phyloP scores from a whole-genome alignment of 352 stramenopile genomes.

The Phytopythium mirpurense region DNA sequence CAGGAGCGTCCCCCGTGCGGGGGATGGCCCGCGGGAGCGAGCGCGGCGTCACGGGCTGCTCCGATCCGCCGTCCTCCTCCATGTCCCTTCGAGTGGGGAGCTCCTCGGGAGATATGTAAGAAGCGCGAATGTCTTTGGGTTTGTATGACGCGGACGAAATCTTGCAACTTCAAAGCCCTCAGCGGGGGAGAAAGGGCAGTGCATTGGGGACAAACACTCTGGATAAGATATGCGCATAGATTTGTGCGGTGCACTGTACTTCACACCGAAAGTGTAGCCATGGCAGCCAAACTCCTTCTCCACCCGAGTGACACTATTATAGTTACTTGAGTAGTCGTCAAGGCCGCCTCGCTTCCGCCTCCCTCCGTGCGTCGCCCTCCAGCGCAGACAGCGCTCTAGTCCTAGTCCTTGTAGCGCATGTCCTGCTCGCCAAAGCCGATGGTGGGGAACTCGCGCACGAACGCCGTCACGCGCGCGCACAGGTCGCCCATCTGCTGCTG shows the following conservation, averaged over 20 bases:
- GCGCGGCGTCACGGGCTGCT: constrained; percentile 2
- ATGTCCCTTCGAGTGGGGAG: too few species aligned
- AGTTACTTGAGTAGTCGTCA: too few species aligned
- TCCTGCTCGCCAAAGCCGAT: constrained; percentile 95
- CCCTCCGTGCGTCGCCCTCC: too few species aligned
- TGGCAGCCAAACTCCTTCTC: too few species aligned
- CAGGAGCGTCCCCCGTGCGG: constrained; percentile 2
- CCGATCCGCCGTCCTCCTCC: constrained; percentile 2
- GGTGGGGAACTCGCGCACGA: constrained; percentile 94
- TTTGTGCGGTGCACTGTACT: too few species aligned
- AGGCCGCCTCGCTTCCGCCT: too few species aligned
- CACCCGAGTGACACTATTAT: too few species aligned
- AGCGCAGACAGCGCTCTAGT: too few species aligned
- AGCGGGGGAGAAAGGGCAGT: too few species aligned
- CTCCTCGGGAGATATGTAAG: too few species aligned
- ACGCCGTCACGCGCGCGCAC: constrained; percentile 89
- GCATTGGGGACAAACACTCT: not conserved
- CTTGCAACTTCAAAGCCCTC: not conserved
- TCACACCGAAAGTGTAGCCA: too few species aligned
- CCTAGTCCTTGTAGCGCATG: constrained; percentile 88
- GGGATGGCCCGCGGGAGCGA: constrained; percentile 5
- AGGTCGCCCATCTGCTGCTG: constrained; percentile 66
- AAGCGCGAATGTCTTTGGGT: not conserved
- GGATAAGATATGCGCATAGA: not conserved
- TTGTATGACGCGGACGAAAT: constrained; percentile 6